Evolutionary conservation across 2,329 filamentous ascomycete species (phyloP).

Genomic region (Aspergillus spinulosporus): DNA sequence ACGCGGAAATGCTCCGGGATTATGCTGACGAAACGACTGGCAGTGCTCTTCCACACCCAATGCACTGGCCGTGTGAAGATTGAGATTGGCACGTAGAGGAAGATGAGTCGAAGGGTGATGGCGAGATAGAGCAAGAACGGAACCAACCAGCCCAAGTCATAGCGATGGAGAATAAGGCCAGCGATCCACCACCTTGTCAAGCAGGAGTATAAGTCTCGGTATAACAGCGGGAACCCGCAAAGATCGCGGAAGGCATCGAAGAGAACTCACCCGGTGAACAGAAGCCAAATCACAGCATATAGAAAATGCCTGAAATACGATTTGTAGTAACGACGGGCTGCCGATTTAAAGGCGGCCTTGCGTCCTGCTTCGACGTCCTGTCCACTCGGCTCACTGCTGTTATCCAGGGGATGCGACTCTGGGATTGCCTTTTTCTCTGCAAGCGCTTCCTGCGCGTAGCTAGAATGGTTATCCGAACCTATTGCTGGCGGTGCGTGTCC

Average conservation of each 20-base stretch:
- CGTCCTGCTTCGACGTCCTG: constrained; percentile 13
- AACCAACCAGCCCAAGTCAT: constrained; percentile 76
- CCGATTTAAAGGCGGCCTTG: constrained; percentile 1
- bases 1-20: constrained; percentile 68
- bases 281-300: constrained; percentile 50
- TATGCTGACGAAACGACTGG: constrained; percentile 56
- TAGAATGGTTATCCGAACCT: neutral
- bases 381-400: constrained; percentile 7
- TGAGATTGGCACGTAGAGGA: constrained; percentile 69
- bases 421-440: constrained; percentile 8
- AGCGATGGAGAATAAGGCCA: constrained; percentile 68
- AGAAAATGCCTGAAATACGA: constrained; percentile 36
- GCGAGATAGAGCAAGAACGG: constrained; percentile 79
- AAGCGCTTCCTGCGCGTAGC: neutral
- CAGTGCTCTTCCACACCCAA: constrained; percentile 67
- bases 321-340: constrained; percentile 21
- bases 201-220: constrained; percentile 6
- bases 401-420: constrained; percentile 8
- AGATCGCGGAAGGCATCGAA: constrained; percentile 5
- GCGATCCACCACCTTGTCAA: constrained; percentile 70
- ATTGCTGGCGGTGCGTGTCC: neutral
- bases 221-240: neutral
- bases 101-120: constrained; percentile 71
- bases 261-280: constrained; percentile 55
- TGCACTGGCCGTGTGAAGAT: constrained; percentile 67